Evolutionary conservation across 306 rosid genomes (phyloP), one percentile per base, ranked within the genome.

Genomic region (Vigna unguiculata): DNA sequence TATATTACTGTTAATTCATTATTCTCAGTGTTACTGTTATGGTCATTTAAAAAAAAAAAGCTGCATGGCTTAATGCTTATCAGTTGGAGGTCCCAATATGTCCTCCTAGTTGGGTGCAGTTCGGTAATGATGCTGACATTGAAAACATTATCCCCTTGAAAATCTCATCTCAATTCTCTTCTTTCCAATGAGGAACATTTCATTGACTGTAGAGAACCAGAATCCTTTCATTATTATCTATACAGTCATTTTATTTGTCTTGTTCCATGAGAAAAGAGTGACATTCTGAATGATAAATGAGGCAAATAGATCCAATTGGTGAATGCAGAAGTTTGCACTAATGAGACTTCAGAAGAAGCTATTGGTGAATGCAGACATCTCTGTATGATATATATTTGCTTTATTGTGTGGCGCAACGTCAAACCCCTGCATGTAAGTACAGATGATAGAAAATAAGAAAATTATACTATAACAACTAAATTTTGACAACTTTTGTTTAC

Each of bases 71-170:
- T 43, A 43, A 43, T 11, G 15, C 48, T 75, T 76, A 76, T 58
- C 77, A 78, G 54, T 53, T 20, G 62, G 70, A 55, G 72, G 75
- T 9, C 83, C 78, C 66, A 73, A 40, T 24, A 69, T 83, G 79
- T 55, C 54, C 41, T 82, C 70, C 63, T 82, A 19, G 74, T 75
- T 30, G 79, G 69, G 46, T 73, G 69, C 76, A 81, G 19, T 78
- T 63, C 6, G 65, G 73, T 19, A 70, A 74, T 66, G 46, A 58
- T 69, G 79, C 77, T 55, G 17, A 55, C 80, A 80, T 69, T 57
- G 49, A 25, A 73, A 62, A 57, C 5, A 55, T 80, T 72, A 76
- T 76, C 77, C 51, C 19, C 53, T 77, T 34, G 1, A 69, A 79
- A 74, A 43, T 64, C 21, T 28, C n/a, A 49, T 24, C 22, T 41